These are phyloP conservation scores for Cyclotella kingstonii DNA, from an alignment of 108 stramenopile species.

Conservation along the genomic window DNA sequence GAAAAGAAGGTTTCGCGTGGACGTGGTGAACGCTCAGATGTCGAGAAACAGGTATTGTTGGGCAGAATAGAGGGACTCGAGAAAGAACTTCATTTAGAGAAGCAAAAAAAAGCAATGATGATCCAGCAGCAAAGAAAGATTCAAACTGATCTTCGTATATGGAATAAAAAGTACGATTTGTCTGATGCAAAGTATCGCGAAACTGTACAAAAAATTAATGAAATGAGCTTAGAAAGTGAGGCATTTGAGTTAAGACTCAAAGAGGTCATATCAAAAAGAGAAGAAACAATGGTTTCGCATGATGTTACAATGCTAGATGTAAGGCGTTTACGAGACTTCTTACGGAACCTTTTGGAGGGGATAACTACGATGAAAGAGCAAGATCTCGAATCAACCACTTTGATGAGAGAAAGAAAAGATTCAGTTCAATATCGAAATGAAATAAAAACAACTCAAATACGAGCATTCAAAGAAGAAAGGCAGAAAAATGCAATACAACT, in stretches of 20 bases:
- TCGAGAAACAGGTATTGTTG: slow-evolving; percentile 65
- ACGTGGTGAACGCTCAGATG: slow-evolving; percentile 74
- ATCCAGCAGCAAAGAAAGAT: slow-evolving; percentile 58
- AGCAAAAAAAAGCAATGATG: slow-evolving; percentile 53
- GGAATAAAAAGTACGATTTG: slow-evolving; percentile 39
- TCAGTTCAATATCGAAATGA: slow-evolving; percentile 55
- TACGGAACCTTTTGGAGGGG: slow-evolving; percentile 58
- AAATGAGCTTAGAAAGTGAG: slow-evolving; percentile 62
- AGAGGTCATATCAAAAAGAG: slow-evolving; percentile 34
- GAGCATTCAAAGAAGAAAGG: slow-evolving; percentile 70
- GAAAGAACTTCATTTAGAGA: slow-evolving; percentile 43
- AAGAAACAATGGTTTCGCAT: slow-evolving; percentile 70
- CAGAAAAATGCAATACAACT: slow-evolving; percentile 74
- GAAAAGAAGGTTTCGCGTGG: slow-evolving; percentile 84
- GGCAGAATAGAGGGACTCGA: slow-evolving; percentile 60
- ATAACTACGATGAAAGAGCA: slow-evolving; percentile 73
- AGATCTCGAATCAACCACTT: slow-evolving; percentile 55
- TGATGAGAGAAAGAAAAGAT: slow-evolving; percentile 66
- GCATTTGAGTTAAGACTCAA: slow-evolving; percentile 58
- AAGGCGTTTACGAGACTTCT: slow-evolving; percentile 56
- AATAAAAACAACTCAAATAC: slow-evolving; percentile 58
- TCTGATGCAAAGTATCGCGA: slow-evolving; percentile 29
- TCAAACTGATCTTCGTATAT: slow-evolving; percentile 54
- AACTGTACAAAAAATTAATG: slow-evolving; percentile 42
- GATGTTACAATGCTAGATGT: slow-evolving; percentile 80